Evolutionary conservation across 108 stramenopile genomes (phyloP), one percentile per base, ranked within the genome.

Genomic region (Pseudonitzschia pungens): DNA sequence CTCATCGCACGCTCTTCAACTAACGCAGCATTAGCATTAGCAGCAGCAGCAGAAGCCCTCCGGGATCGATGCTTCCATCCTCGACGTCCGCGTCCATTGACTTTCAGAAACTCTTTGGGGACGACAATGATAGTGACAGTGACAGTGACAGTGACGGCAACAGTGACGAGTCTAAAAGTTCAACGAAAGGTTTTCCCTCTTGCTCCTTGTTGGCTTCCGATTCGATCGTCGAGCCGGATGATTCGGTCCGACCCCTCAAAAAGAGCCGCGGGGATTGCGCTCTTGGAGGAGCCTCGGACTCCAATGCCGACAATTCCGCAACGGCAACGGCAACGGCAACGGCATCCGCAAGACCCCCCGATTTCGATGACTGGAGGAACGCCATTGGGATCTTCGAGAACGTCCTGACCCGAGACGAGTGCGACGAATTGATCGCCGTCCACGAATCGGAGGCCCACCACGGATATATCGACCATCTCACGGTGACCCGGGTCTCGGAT

Each of bases 371-470:
- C 5, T 58, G 28, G 28, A 59, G 31, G 22, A 2, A 26, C 18
- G 24, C 20, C 18, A 65, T 65, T 45, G 64, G 64, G 18, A 65
- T 59, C 58, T 5, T 15, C 8, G 40, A 15, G 11, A 0, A 40
- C 5, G 21, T 45, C 3, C 0, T 65, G 7, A 65, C 40, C 18
- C 14, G 24, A 7, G 64, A 65, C 9, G 41, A 65, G 18, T 65
- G 64, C 40, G 0, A 65, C 40, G 64, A 65, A 65, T 44, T 65
- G 18, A 65, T 65, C 0, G 32, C 64, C 16, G 24, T 65, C 24
- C 64, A 65, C 24, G 64, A 33, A 40, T 43, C 41, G n/a, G 21
- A 65, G 21, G 41, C 41, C 7, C 64, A 65, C 40, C 15, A 31
- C n/a, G 64, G 64, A 43, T 65, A 65, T 21, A 65, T 65, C 0